phyloP scores from a whole-genome alignment of 106 monocot genomes.

The Ottelia alismoides region DNA sequence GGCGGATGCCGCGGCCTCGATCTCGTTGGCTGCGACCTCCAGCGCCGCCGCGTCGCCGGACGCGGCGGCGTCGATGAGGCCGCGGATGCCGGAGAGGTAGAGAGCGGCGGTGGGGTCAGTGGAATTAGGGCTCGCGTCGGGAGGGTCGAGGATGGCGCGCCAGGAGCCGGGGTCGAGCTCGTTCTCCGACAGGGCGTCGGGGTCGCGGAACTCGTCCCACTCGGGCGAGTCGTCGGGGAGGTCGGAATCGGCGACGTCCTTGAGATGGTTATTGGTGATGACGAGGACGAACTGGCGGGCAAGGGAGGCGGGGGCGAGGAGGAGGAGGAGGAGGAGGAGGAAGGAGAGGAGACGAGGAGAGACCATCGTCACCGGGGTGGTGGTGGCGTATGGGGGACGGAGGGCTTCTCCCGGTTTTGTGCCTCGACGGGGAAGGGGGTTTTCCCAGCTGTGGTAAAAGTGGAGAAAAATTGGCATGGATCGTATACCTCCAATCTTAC shows the following conservation, averaged over 20 bases:
- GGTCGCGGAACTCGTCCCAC: constrained; percentile 73
- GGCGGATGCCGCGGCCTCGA: constrained; percentile 37
- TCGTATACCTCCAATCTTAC: too few relatives aligned
- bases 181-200: constrained; percentile 22
- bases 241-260: constrained; percentile 8
- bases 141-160: constrained; percentile 43
- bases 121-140: constrained; percentile 1
- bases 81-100: constrained; percentile 42
- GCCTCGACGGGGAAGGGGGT: too few relatives aligned
- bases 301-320: constrained; percentile 21
- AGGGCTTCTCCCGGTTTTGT: too few relatives aligned
- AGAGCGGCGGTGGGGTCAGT: constrained; percentile 12
- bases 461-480: too few relatives aligned
- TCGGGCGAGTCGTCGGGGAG: constrained; percentile 28
- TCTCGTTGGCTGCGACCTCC: constrained; percentile 5
- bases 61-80: constrained; percentile 34
- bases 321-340: constrained; percentile 11
- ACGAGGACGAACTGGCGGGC: constrained; percentile 49
- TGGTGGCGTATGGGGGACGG: too few relatives aligned
- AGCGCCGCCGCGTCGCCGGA: constrained; percentile 33
- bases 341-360: background rate
- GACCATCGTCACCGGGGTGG: too few relatives aligned
- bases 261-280: constrained; percentile 33
- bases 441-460: too few relatives aligned
- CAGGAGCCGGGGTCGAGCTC: constrained; percentile 71